Conservation (phyloP, 768 basidiomycete genomes). For the Suillus subalutaceus region DNA sequence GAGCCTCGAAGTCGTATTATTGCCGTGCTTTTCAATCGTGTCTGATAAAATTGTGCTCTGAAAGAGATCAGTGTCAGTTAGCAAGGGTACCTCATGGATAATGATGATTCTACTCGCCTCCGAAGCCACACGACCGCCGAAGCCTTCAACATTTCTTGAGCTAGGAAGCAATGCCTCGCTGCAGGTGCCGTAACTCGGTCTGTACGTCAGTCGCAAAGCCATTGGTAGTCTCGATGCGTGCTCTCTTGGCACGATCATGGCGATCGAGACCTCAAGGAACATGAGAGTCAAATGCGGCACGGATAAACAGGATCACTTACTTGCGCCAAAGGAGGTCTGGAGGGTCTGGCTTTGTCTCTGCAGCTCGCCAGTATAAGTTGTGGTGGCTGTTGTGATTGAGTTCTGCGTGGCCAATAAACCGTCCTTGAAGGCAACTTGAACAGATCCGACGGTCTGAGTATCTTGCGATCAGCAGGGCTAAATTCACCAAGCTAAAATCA, state of each 20-base stretch:
- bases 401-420: constrained; percentile 48
- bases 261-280: constrained; percentile 56
- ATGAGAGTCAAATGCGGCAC: neutral
- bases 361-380: constrained; percentile 54
- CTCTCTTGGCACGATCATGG: constrained; percentile 64
- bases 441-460: constrained; percentile 43
- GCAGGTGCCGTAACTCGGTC: constrained; percentile 53
- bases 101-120: constrained; percentile 45
- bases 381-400: constrained; percentile 48
- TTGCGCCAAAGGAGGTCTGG: constrained; percentile 40
- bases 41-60: constrained; percentile 47
- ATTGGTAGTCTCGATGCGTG: constrained; percentile 62
- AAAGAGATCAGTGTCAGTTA: neutral
- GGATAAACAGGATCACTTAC: constrained; percentile 13
- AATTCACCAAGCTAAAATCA: neutral
- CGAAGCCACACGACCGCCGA: constrained; percentile 44
- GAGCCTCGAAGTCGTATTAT: constrained; percentile 45
- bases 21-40: constrained; percentile 47
- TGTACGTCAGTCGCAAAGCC: constrained; percentile 52
- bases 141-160: constrained; percentile 49
- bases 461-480: constrained; percentile 17
- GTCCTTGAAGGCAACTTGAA: constrained; percentile 43
- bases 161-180: constrained; percentile 53
- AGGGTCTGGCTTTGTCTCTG: constrained; percentile 51
- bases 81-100: neutral